Conservation (phyloP, 352 stramenopile species). For the Pythium brassicae region DNA sequence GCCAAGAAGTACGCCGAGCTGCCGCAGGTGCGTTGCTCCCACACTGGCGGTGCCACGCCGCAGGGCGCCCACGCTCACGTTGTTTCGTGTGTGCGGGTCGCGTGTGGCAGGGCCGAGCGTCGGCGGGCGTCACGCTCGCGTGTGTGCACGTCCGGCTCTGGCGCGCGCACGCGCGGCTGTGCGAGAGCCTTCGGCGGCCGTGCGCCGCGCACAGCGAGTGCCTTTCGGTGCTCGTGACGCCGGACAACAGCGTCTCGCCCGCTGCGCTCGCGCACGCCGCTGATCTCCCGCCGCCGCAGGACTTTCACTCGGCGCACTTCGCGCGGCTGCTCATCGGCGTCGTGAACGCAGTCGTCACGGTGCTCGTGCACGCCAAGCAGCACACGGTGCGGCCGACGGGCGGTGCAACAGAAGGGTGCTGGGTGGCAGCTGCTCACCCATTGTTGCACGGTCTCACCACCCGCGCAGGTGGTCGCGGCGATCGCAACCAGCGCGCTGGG, state of each 20-base stretch:
- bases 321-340: slow-evolving; percentile 44
- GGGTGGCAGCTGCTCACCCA: no score
- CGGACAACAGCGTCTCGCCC: slow-evolving; percentile 8
- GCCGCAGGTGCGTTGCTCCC: slow-evolving; percentile 28
- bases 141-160: slow-evolving; percentile 55
- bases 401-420: neutral
- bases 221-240: neutral
- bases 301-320: slow-evolving; percentile 38
- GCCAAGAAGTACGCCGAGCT: slow-evolving; percentile 69
- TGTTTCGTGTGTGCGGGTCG: no score
- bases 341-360: slow-evolving; percentile 28
- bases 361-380: slow-evolving; percentile 27
- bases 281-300: slow-evolving; percentile 37
- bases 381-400: slow-evolving; percentile 39
- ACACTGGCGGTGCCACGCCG: no score
- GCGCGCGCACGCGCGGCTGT: slow-evolving; percentile 27
- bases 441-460: no score
- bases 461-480: slow-evolving; percentile 17
- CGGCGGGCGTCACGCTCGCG: slow-evolving; percentile 33
- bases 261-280: slow-evolving; percentile 18
- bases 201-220: neutral
- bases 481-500: slow-evolving; percentile 22
- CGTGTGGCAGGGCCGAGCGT: slow-evolving; percentile 10
- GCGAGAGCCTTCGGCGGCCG: slow-evolving; percentile 12
- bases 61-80: no score